Base-by-base conservation (phyloP, 768 basidiomycete genomes). In the Boletus sp. region DNA sequence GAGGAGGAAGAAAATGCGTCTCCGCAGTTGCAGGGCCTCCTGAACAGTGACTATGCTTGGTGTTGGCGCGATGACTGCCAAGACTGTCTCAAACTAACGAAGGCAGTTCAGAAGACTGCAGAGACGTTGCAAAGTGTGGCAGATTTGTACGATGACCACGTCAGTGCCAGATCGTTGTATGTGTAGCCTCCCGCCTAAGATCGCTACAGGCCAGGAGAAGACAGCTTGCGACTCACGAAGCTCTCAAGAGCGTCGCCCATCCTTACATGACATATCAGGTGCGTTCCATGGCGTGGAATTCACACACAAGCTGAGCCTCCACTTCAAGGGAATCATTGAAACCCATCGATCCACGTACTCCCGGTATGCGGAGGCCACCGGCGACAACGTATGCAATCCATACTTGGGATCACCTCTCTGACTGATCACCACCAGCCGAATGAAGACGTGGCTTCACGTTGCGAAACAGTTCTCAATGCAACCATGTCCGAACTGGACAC, bases 401-500 rank as follows among this genome's bases (percentile, higher is more conserved):
- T 39, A 3, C 32, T 8, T n/a, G 8, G 14, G 6, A 27, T 23
- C 42, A 9, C 19, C 50, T 54, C 27, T 25, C 29, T 45, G 13
- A 53, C 57, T 53, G 19, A 61, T 25, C 39, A 19, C n/a, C 10
- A 29, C 14, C 64, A 87, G 84, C 68, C 78, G 14, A 76, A 86
- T 60, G 83, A 86, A 45, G 84, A 87, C 17, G 71, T 86, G 58
- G 83, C 83, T 2, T 78, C 82, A 4, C 82, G 92, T 19, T 93
- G 88, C 66, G 92, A 95, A 71, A 93, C 92, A 0, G 89, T 93
- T 7, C 73, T 95, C 27, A 93, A 94, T 67, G 84, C 83, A 9
- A 93, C 91, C 2, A 86, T 92, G 83, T 89, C 92, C 1, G 91
- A 94, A 74, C 84, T 93, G 77, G 87, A 90, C 47, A 83, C 79